These are phyloP conservation scores for Penicillium sclerotigenum DNA, from an alignment of 2,329 filamentous ascomycete species.

Conservation along the genomic window DNA sequence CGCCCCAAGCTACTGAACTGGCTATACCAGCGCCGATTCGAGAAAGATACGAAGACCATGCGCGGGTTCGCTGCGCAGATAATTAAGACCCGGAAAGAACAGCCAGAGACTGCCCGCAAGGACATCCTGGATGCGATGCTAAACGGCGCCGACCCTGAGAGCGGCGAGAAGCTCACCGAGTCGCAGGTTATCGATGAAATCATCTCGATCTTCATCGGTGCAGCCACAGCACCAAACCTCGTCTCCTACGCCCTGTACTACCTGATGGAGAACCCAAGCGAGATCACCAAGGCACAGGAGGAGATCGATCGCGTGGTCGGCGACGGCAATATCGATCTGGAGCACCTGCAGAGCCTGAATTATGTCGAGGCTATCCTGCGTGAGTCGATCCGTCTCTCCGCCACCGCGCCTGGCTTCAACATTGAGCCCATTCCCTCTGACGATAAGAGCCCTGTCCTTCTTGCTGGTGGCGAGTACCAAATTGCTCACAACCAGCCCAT, in stretches of 20 bases:
- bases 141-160: constrained; percentile 58
- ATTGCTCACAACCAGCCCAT: constrained; percentile 54
- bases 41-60: constrained; percentile 51
- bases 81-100: constrained; percentile 52
- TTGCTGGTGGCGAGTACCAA: constrained; percentile 59
- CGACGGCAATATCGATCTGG: constrained; percentile 38
- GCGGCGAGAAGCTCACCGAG: constrained; percentile 55
- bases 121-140: constrained; percentile 61
- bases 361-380: constrained; percentile 66
- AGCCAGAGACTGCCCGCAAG: constrained; percentile 49
- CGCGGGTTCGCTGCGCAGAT: constrained; percentile 54
- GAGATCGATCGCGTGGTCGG: constrained; percentile 56
- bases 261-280: constrained; percentile 59
- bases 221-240: constrained; percentile 68
- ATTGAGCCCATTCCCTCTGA: constrained; percentile 52
- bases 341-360: constrained; percentile 60
- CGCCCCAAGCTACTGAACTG: constrained; percentile 52
- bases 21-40: constrained; percentile 54
- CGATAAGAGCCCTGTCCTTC: constrained; percentile 43
- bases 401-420: constrained; percentile 59
- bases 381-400: constrained; percentile 62
- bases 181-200: constrained; percentile 64
- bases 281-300: constrained; percentile 58
- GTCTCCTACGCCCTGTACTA: constrained; percentile 63
- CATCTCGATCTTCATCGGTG: constrained; percentile 59